Conservation (phyloP, 192 early-diverging fungal genomes). For the Geranomyces michiganensis region DNA sequence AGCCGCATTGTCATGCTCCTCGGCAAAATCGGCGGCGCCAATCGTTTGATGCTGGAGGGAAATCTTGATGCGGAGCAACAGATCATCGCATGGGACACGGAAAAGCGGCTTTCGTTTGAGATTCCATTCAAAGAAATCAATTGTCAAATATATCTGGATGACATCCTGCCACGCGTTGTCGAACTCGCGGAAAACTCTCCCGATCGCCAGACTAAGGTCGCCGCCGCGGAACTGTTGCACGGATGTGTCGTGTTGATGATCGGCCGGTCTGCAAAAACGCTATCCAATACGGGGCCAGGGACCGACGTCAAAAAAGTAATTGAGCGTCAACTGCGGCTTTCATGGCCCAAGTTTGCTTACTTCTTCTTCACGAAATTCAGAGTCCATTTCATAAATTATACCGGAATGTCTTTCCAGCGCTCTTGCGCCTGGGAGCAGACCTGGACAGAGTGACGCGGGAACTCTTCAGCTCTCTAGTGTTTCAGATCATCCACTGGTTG, state of each 20-base stretch:
- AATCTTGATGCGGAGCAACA: constrained; percentile 19
- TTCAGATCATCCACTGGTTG: constrained; percentile 80
- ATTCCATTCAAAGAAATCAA: constrained; percentile 73
- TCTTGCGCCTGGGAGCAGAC: constrained; percentile 74
- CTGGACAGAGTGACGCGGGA: constrained; percentile 70
- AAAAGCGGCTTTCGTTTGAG: constrained; percentile 56
- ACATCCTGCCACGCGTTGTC: constrained; percentile 74
- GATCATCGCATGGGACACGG: constrained; percentile 72
- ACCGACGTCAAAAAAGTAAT: constrained; percentile 12
- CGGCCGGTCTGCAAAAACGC: constrained; percentile 51
- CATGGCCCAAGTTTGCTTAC: background rate
- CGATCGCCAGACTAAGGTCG: constrained; percentile 74
- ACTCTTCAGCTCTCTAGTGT: constrained; percentile 63
- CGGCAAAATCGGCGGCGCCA: constrained; percentile 65
- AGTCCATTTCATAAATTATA: constrained; percentile 69
- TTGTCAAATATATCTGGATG: constrained; percentile 68
- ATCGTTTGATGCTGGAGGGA: constrained; percentile 33
- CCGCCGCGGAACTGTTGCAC: constrained; percentile 74
- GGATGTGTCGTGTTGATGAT: constrained; percentile 75
- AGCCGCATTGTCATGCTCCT: constrained; percentile 63
- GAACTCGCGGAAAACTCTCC: constrained; percentile 74
- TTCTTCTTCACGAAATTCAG: constrained; percentile 26
- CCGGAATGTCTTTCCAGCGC: constrained; percentile 64
- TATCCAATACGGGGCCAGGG: constrained; percentile 8
- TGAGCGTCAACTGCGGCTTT: background rate